phyloP scores from a whole-genome alignment of 768 basidiomycete species.

The Phylloporus arenicola region DNA sequence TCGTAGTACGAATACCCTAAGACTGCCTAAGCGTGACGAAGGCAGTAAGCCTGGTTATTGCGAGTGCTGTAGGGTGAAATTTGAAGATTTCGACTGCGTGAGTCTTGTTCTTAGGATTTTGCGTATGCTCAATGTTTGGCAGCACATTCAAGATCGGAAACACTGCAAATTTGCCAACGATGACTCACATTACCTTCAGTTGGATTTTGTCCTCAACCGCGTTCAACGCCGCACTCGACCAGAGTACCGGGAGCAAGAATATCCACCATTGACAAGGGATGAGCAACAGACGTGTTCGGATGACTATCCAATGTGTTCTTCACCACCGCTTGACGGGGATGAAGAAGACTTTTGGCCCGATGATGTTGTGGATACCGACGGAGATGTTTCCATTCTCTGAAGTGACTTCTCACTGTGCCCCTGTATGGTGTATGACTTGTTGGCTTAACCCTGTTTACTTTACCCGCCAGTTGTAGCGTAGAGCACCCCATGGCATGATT shows the following conservation, averaged over 20 bases:
- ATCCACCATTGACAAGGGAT: slow-evolving; percentile 3
- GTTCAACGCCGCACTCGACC: slow-evolving; percentile 44
- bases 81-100: slow-evolving; percentile 81
- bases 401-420: not conserved
- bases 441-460: slow-evolving; percentile 18
- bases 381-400: slow-evolving; percentile 21
- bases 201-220: slow-evolving; percentile 69
- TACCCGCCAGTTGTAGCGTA: slow-evolving; percentile 21
- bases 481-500: not conserved
- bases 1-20: slow-evolving; percentile 73
- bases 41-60: slow-evolving; percentile 93
- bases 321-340: slow-evolving; percentile 6
- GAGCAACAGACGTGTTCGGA: slow-evolving; percentile 14
- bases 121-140: slow-evolving; percentile 5
- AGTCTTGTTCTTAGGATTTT: slow-evolving; percentile 9
- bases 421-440: slow-evolving; percentile 15
- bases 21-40: slow-evolving; percentile 75
- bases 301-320: slow-evolving; percentile 21
- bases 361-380: slow-evolving; percentile 14
- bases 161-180: slow-evolving; percentile 82
- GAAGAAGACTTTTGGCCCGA: slow-evolving; percentile 23
- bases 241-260: slow-evolving; percentile 26
- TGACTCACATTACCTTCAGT: slow-evolving; percentile 67
- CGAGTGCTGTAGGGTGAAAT: slow-evolving; percentile 90
- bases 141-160: slow-evolving; percentile 71